Evolutionary conservation across 2,329 filamentous ascomycete species (phyloP).

Genomic region (Neopestalotiopsis rosae): DNA sequence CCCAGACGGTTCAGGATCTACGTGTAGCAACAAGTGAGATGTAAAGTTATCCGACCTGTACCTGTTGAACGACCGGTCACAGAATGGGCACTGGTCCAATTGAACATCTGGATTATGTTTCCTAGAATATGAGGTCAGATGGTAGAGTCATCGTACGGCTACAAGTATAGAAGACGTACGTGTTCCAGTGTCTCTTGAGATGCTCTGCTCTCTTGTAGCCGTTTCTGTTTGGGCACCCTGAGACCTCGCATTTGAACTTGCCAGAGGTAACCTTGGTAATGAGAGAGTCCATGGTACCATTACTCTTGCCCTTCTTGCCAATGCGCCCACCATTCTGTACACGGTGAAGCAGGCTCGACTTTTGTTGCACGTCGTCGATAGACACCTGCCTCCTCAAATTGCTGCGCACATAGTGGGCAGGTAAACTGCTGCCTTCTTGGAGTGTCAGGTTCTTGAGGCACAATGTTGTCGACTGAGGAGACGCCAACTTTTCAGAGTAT

Average conservation of each 20-base stretch:
- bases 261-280: slow-evolving; percentile 33
- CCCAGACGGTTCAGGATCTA: neutral
- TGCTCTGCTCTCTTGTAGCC: slow-evolving; percentile 60
- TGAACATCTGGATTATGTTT: slow-evolving; percentile 29
- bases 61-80: neutral
- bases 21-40: neutral
- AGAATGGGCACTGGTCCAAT: slow-evolving; percentile 24
- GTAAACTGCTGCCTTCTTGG: slow-evolving; percentile 29
- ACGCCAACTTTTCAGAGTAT: slow-evolving; percentile 21
- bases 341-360: slow-evolving; percentile 49
- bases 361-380: slow-evolving; percentile 49
- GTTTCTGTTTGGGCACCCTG: slow-evolving; percentile 47
- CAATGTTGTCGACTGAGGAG: slow-evolving; percentile 21
- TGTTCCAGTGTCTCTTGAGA: slow-evolving; percentile 56
- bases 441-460: slow-evolving; percentile 32
- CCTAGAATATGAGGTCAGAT: slow-evolving; percentile 37
- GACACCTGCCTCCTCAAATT: slow-evolving; percentile 45
- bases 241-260: slow-evolving; percentile 48
- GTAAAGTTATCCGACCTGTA: neutral
- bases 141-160: neutral
- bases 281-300: slow-evolving; percentile 21
- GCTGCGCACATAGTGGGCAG: slow-evolving; percentile 26
- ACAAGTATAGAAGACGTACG: neutral
- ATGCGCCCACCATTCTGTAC: slow-evolving; percentile 36
- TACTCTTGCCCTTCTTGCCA: slow-evolving; percentile 20